Base-by-base conservation (phyloP, 257 asterid genomes). In the Nicotiana tabacum region DNA sequence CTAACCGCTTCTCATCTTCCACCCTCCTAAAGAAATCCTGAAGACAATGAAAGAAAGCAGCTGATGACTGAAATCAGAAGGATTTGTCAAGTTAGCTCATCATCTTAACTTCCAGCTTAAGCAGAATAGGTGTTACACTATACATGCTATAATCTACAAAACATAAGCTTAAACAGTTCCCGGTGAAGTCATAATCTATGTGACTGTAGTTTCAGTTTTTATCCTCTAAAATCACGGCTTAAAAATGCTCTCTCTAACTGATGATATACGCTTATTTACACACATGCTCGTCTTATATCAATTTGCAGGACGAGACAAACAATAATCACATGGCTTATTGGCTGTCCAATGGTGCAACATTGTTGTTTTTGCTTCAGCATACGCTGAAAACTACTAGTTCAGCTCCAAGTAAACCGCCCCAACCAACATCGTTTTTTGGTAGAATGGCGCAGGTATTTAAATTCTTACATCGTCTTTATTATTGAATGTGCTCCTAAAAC, bases 341-440 rank as follows among this genome's bases (percentile, higher is more conserved):
- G 98, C 92, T 95, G 80, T 91, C 92, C 86, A 95, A 95, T 86
- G 86, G 97, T 78, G 92, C 98, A 55, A 91, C 90, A 0, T 87
- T 95, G 77, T 86, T 92, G 69, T 93, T 91, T 86, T 87, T 95
- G 84, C 95, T 95, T 84, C 95, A 93, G 85, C 89, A 89, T 57
- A 95, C 98, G 12, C 83, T 93, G 57, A 93, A 82, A 86, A 65
- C 89, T 55, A 57, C 86, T 70, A 51, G 87, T 82, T 51, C 94
- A 55, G 81, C 88, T 82, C 86, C 92, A 76, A 43, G 85, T 37
- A 90, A 83, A 84, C 94, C 96, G 58, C 93, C 95, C 62, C 96
- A 86, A 84, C 95, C 96, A 15, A 91, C 95, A 84, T 86, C 92
- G 37, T 88, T 95, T 83, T 95, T 95, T 39, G 98, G 96, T 85